Evolutionary conservation across 139 green algal species (phyloP), one percentile per base, ranked within the genome.

Genomic region (Chlamydomonas sp.): DNA sequence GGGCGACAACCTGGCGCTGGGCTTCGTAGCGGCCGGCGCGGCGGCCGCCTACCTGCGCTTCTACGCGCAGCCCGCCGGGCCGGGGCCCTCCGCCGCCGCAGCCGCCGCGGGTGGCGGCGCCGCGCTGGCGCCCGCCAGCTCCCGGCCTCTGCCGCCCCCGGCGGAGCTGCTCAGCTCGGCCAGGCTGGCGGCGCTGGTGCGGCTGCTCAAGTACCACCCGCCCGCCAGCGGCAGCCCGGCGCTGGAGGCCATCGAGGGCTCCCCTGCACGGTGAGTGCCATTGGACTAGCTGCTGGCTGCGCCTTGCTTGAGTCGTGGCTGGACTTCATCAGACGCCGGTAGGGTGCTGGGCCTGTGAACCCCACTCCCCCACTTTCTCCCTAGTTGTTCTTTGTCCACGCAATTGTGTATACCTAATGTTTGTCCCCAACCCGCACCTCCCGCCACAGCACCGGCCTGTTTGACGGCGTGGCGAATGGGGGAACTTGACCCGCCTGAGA

Each of bases 241-340:
- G n/a, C 79, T 94, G 78, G 92, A 94, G 66, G 69, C 78, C 0
- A 20, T 92, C 5, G 93, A 96, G 72, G 95, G 95, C 3, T 78
- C 85, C 4, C 92, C 93, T 8, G 88, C 80, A 1, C 79, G 84
- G 49, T 89, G 78, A n/a, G 94, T 49, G 31, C 31, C 31, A 49
- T 49, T 49, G 31, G 31, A 49, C 31, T 49, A 49, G 31, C 31
- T 49, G 31, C 31, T 49, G 31, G 31, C 31, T 49, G 31, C 31
- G 31, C 31, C 31, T 49, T 49, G 31, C 31, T 49, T 49, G 31
- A 49, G 31, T 49, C 31, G 0, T 49, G 31, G 31, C 31, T 49
- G 31, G 31, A 49, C 31, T 49, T 49, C 31, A 49, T 49, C 31
- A 49, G 31, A 49, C 31, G 31, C 31, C 31, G 31, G 31, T 49